Evolutionary conservation across 306 rosid species (phyloP), one percentile per base, ranked within the genome.

Genomic region (Betula pendula): DNA sequence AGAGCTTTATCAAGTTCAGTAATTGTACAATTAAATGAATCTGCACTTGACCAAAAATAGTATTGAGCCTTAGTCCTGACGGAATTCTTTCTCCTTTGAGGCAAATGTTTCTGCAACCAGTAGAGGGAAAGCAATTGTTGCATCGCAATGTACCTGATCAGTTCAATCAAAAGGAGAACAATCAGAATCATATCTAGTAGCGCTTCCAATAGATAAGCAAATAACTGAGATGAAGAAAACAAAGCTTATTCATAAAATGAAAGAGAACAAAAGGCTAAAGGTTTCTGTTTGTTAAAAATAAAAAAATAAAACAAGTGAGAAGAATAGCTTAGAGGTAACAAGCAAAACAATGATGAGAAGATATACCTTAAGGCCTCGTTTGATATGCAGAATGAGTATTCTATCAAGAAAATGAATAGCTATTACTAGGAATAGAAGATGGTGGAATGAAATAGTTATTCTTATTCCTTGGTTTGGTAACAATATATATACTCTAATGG

Each of bases 31-130:
- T 15, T 68, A 48, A 62, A 70, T 68, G 73, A 65, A 60, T 27
- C 73, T 53, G 44, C 75, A 79, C n/a, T 49, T 69, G 56, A 48
- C 5, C 1, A 53, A 50, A 59, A 60, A 40, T 71, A 56, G 22
- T 69, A 67, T 69, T 11, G 59, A 72, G 45, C 69, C 17, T 45
- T 22, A 49, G 68, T 79, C 72, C 33, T 29, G 55, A 70, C 53
- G 43, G 80, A 80, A 72, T 72, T 83, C 76, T 75, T 77, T 75
- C 42, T 25, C 71, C 78, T 82, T 85, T 65, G 81, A 70, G 47
- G 97, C 96, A 78, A 92, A 92, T 16, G 97, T 84, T 84, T 90
- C 89, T 7, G 96, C 96, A 76, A 92, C 93, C 85, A 90, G 82
- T 13, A 88, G 82, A 75, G 93, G 97, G 71, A 92, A 90, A 22